Evolutionary conservation across 2,329 filamentous ascomycete genomes (phyloP).

Genomic region (Phialophora verrucosa): DNA sequence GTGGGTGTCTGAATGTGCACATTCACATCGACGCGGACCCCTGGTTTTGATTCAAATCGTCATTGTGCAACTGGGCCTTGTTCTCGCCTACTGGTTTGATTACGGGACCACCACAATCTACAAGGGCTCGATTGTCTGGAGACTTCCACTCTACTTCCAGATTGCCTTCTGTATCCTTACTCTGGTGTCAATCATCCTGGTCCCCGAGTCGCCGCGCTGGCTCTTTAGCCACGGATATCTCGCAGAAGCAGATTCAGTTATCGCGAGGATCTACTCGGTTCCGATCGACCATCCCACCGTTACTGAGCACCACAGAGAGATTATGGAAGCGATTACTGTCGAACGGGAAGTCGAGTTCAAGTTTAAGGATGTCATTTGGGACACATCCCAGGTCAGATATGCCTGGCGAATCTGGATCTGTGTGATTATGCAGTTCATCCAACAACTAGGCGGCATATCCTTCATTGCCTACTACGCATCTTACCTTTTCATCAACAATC

Average conservation of each 20-base stretch:
- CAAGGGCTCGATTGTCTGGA: constrained; percentile 2
- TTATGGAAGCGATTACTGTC: not conserved
- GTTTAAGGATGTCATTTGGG: constrained; percentile 5
- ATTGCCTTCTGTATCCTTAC: not conserved
- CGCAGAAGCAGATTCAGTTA: too few species aligned
- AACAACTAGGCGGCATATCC: constrained; percentile 6
- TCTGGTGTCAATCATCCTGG: not conserved
- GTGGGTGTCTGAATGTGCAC: constrained; percentile 18
- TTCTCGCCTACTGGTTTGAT: constrained; percentile 7
- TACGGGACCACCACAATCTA: constrained; percentile 1
- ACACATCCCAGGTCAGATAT: constrained; percentile 3
- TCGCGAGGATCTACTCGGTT: too few species aligned
- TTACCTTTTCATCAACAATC: constrained; percentile 15
- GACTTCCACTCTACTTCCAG: constrained; percentile 8
- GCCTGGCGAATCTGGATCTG: constrained; percentile 15
- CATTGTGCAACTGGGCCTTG: constrained; percentile 1
- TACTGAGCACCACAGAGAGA: not conserved
- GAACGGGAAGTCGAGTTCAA: constrained; percentile 5
- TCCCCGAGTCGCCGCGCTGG: too few species aligned
- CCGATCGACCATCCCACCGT: not conserved
- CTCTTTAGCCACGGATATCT: too few species aligned
- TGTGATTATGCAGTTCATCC: constrained; percentile 7
- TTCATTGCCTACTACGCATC: constrained; percentile 11
- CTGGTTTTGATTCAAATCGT: not conserved
- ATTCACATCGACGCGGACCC: constrained; percentile 14